Percentiles rank a stretch among this genome's conserved stretches.
These are phyloP conservation scores for Yarrowia galli DNA, from an alignment of 1,139 yeast species.

Conservation along the genomic window DNA sequence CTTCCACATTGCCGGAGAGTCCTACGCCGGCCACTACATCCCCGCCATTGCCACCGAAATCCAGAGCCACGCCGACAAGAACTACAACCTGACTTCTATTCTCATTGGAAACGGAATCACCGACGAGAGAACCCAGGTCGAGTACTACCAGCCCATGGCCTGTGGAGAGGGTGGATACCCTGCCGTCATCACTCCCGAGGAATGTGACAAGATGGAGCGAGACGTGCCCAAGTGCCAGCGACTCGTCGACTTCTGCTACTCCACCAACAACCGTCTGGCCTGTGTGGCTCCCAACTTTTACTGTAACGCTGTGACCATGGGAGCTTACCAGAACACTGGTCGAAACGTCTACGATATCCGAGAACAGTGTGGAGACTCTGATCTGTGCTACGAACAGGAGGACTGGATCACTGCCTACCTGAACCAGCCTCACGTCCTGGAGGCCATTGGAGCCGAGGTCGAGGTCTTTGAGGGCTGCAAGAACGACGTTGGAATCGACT, in stretches of 20 bases:
- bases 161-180: conserved; percentile 94
- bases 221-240: conserved; percentile 81
- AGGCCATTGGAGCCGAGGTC: conserved; percentile 91
- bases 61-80: conserved; percentile 75
- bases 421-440: conserved; percentile 72
- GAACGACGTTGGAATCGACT: conserved; percentile 57
- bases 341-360: conserved; percentile 94
- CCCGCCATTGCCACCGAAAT: conserved; percentile 93
- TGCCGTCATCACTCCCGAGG: conserved; percentile 77
- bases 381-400: conserved; percentile 77
- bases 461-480: conserved; percentile 85
- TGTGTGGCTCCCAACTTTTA: conserved; percentile 94
- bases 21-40: conserved; percentile 97
- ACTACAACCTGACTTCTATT: conserved; percentile 84
- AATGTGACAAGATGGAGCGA: conserved; percentile 77
- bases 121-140: conserved; percentile 88
- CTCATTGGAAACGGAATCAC: conserved; percentile 96
- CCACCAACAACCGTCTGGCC: conserved; percentile 76
- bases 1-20: conserved; percentile 97
- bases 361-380: conserved; percentile 77
- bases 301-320: conserved; percentile 87
- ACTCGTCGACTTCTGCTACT: conserved; percentile 82
- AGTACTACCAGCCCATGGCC: conserved; percentile 94
- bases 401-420: conserved; percentile 71
- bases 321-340: conserved; percentile 90